Base-by-base conservation (phyloP, 331 rosid genomes). In the Pyracantha coccinea region DNA sequence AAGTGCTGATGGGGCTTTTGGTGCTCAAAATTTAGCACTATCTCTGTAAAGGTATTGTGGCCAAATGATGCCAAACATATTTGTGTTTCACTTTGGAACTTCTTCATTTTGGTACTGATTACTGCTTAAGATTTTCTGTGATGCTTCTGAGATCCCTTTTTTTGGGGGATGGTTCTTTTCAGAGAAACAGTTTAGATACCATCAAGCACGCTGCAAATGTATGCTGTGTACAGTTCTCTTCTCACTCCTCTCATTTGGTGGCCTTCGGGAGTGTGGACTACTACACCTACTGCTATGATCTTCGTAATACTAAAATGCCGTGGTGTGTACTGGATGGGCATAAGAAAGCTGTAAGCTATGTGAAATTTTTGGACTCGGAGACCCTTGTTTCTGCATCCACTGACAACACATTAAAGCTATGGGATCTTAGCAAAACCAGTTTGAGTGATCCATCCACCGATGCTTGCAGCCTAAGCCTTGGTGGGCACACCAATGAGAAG, bases 141-240 rank as follows among this genome's bases (percentile, higher is more conserved):
- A 14, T 54, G 24, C 50, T 32, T 38, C 29, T 58, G 33, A 65
- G n/a, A 32, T 55, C 6, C 15, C 31, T 54, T 53, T 55, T 20
- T 55, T 75, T 11, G 3, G 10, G 28, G 45, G 3, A 10, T 38
- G 13, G 29, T 70, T 31, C 76, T 65, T 35, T 75, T 77, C 96
- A 93, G 98, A 91, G 68, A 73, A 88, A 89, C 70, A 77, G 86
- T 87, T 76, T 88, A 77, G 88, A 91, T 53, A 91, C 98, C 63
- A 88, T 93, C 82, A 79, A 83, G 87, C 91, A 77, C 82, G 76
- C 79, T 83, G 97, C 97, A 63, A 91, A 89, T 73, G 97, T 93
- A 70, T 93, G 97, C 87, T 91, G 98, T 68, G 97, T 93, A 78
- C 97, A 93, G 75, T 93, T 93, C 85, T 93, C 98, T 79, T 38